These are phyloP conservation scores for Fusarium pilosicola DNA, from an alignment of 2,329 filamentous ascomycete species.

Conservation along the genomic window DNA sequence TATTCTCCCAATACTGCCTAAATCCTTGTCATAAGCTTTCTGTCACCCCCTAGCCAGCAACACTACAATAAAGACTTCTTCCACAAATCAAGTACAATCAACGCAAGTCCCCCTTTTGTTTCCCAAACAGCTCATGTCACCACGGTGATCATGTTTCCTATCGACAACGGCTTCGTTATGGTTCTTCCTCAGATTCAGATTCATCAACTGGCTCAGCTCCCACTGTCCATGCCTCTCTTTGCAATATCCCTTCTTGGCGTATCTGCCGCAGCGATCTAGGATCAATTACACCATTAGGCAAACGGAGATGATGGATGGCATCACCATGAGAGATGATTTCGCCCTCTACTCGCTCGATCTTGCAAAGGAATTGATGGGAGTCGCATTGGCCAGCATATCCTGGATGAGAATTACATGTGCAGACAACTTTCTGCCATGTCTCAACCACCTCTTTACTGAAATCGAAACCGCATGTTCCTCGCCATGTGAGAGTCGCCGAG, in stretches of 20 bases:
- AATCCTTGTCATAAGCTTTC: not conserved
- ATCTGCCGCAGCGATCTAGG: slow-evolving; percentile 1
- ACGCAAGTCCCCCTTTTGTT: not conserved
- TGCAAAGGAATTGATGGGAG: not conserved
- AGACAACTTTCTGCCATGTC: not conserved
- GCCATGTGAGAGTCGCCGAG: not conserved
- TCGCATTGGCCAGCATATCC: not conserved
- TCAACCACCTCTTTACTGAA: not conserved
- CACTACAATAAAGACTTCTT: not conserved
- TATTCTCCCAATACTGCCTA: not conserved
- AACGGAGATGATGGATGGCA: slow-evolving; percentile 3
- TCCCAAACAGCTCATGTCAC: not conserved
- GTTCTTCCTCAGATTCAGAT: not conserved
- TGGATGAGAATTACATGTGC: not conserved
- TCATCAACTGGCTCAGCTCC: not conserved
- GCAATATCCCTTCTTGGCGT: not conserved
- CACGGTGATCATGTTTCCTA: not conserved
- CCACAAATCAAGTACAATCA: not conserved
- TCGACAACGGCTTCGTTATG: not conserved
- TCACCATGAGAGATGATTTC: slow-evolving; percentile 6
- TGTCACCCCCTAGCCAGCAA: not conserved
- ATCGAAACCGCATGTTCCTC: not conserved
- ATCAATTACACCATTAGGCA: slow-evolving; percentile 3
- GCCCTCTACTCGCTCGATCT: not conserved
- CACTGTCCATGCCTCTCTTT: not conserved